Conservation (phyloP, 2,329 filamentous ascomycete species). For the Colletotrichum viniferum region DNA sequence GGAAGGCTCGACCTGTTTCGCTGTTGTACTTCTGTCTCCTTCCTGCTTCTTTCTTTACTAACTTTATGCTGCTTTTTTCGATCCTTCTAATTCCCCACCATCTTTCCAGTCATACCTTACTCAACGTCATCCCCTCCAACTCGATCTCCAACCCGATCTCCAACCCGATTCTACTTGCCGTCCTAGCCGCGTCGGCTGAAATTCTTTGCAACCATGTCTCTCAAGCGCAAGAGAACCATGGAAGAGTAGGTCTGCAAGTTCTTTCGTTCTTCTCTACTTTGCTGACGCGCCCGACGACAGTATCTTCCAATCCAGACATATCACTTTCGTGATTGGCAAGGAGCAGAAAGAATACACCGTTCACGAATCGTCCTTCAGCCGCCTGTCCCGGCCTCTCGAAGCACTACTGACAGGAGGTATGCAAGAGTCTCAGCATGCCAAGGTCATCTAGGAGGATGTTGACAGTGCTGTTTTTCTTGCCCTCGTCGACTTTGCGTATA, state of each 20-base stretch:
- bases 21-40: rapidly evolving
- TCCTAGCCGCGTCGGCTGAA: neutral
- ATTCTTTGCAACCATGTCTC: neutral
- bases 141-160: neutral
- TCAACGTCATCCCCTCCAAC: neutral
- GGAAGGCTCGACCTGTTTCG: neutral
- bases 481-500: neutral
- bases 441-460: neutral
- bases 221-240: neutral
- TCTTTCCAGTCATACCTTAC: neutral
- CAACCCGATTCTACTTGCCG: neutral
- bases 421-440: neutral
- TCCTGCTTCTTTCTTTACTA: neutral
- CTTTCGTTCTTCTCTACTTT: rapidly evolving
- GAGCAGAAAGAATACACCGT: neutral
- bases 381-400: neutral
- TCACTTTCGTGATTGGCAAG: neutral
- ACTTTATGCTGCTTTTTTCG: no score
- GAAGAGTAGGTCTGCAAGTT: neutral
- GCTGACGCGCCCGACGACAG: neutral
- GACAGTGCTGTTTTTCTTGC: neutral
- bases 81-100: neutral
- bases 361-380: neutral
- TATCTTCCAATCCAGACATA: neutral
- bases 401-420: neutral